These are phyloP conservation scores for Favolaschia claudopus DNA, from an alignment of 768 basidiomycete genomes.

Conservation along the genomic window DNA sequence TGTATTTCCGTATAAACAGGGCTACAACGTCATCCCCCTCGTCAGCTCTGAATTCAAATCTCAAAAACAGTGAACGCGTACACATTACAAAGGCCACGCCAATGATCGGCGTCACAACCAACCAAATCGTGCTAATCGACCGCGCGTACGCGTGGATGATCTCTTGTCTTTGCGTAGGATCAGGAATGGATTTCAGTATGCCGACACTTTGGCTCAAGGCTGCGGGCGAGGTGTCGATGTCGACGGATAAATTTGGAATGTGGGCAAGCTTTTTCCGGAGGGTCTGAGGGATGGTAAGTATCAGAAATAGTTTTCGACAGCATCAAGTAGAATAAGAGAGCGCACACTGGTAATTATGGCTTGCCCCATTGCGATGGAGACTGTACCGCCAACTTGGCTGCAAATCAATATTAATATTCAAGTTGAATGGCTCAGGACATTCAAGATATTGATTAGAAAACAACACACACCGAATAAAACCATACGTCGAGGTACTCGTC, in stretches of 20 bases:
- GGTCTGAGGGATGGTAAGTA: slow-evolving; percentile 34
- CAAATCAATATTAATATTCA: not conserved
- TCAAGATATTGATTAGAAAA: not conserved
- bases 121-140: slow-evolving; percentile 71
- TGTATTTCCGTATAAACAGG: slow-evolving; percentile 66
- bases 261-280: slow-evolving; percentile 45
- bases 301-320: slow-evolving; percentile 5
- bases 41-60: too few relatives aligned
- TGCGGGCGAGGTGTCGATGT: slow-evolving; percentile 50
- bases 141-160: slow-evolving; percentile 69
- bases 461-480: slow-evolving; percentile 65
- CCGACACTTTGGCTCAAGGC: slow-evolving; percentile 56
- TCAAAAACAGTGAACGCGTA: slow-evolving; percentile 24
- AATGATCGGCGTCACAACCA: slow-evolving; percentile 65
- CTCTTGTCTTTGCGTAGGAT: slow-evolving; percentile 53
- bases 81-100: slow-evolving; percentile 51
- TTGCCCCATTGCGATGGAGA: slow-evolving; percentile 78
- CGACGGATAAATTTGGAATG: slow-evolving; percentile 42
- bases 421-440: not conserved
- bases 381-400: slow-evolving; percentile 77
- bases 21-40: slow-evolving; percentile 40
- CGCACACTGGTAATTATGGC: slow-evolving; percentile 70
- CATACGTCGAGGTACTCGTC: slow-evolving; percentile 75
- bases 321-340: slow-evolving; percentile 17
- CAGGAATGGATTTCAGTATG: slow-evolving; percentile 55